A percentile compares a stretch with the other conserved stretches of the same genome.
These are phyloP conservation scores for Sistotremastrum niveocremeum DNA, from an alignment of 768 basidiomycete species.

Conservation along the genomic window DNA sequence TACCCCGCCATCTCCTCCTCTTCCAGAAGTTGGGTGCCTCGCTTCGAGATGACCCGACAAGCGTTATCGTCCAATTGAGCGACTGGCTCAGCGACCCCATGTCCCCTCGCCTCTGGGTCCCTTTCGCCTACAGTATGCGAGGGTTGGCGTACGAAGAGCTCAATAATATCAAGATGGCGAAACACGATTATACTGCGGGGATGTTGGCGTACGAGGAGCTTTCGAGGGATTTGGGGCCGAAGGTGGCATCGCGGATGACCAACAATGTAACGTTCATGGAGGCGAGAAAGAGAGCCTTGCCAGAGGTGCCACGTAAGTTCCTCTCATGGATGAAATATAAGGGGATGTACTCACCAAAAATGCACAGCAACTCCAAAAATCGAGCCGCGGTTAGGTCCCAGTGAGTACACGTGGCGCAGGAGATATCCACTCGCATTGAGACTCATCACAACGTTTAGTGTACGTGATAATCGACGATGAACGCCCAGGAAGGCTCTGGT, in stretches of 20 bases:
- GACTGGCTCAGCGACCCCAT: conserved; percentile 4
- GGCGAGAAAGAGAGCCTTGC: conserved; percentile 4
- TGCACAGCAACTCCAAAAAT: no score
- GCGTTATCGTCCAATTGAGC: conserved; percentile 5
- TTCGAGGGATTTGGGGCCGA: conserved; percentile 4
- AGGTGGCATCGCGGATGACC: conserved; percentile 5
- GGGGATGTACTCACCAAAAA: no score
- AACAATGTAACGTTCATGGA: conserved; percentile 6
- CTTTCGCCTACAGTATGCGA: conserved; percentile 6
- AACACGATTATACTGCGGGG: conserved; percentile 5
- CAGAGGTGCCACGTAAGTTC: conserved; percentile 1
- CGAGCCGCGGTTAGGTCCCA: no score
- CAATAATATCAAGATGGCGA: conserved; percentile 5
- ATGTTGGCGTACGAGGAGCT: conserved; percentile 4
- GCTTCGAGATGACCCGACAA: conserved; percentile 5
- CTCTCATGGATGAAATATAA: no score
- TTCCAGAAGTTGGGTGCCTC: conserved; percentile 4
- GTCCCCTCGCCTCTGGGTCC: conserved; percentile 5
- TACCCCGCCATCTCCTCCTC: conserved; percentile 1
- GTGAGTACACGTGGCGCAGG: no score
- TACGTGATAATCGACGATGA: no score
- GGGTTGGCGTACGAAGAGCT: conserved; percentile 7
- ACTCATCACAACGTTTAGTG: no score
- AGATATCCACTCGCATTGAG: no score
- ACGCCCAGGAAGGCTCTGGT: no score